These are phyloP conservation scores for Datisca glomerata DNA, from an alignment of 306 rosid species.

Conservation along the genomic window DNA sequence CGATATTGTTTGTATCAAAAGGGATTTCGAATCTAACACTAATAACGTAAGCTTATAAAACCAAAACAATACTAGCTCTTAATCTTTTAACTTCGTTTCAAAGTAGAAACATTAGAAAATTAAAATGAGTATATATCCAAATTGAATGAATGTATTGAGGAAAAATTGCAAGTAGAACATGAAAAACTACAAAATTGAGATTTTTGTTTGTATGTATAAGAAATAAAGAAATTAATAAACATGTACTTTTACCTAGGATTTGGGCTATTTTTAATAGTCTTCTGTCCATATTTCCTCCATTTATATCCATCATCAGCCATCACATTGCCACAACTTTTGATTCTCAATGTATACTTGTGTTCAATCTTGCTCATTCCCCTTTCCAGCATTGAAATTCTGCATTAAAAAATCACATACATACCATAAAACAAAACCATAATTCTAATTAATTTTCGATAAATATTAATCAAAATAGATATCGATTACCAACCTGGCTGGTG, in stretches of 20 bases:
- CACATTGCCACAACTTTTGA: constrained; percentile 70
- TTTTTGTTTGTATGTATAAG: no score
- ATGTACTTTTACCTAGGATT: constrained; percentile 63
- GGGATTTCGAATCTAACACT: no score
- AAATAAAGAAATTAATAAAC: not conserved
- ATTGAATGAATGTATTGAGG: no score
- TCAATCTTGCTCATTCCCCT: constrained; percentile 57
- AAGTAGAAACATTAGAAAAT: no score
- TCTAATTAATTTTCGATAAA: not conserved
- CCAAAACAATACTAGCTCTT: no score
- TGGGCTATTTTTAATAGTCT: constrained; percentile 76
- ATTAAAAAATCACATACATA: not conserved
- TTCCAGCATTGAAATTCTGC: constrained; percentile 54
- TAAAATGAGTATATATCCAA: no score
- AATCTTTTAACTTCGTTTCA: no score
- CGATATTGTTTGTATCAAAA: no score
- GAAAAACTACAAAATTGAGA: no score
- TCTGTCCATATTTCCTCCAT: constrained; percentile 95
- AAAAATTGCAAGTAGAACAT: no score
- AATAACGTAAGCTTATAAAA: no score
- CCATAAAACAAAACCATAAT: not conserved
- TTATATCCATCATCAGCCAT: constrained; percentile 87
- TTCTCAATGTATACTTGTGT: constrained; percentile 68
- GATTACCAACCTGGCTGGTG: constrained; percentile 35
- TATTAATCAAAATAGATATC: not conserved